Evolutionary conservation across 148 eudicot genomes (phyloP).

Genomic region (Chenopodium berlandieri): DNA sequence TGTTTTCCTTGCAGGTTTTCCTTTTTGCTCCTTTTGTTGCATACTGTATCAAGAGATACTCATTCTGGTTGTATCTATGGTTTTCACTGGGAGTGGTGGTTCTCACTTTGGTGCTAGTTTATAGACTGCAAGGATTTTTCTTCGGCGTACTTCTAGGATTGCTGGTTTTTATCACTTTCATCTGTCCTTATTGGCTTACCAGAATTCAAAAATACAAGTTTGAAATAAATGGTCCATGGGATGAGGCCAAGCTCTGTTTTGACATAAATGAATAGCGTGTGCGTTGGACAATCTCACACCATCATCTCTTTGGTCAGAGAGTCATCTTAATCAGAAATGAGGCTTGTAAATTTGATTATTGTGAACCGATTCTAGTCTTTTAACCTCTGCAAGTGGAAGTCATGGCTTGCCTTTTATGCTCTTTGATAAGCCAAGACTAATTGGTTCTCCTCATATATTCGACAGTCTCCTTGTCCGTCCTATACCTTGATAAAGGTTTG

Average conservation of each 20-base stretch:
- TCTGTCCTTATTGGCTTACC: constrained; percentile 91
- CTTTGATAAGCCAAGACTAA: neutral
- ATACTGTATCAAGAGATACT: constrained; percentile 72
- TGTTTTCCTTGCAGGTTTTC: constrained; percentile 89
- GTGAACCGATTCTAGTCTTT: neutral
- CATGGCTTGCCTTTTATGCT: neutral
- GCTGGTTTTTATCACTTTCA: constrained; percentile 64
- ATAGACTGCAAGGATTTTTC: constrained; percentile 50
- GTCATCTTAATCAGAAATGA: neutral
- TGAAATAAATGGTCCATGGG: constrained; percentile 98
- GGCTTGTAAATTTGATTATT: neutral
- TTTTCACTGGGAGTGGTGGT: constrained; percentile 65
- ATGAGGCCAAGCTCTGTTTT: constrained; percentile 93
- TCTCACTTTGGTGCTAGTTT: constrained; percentile 53
- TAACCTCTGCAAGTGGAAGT: neutral
- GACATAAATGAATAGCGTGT: constrained; percentile 49
- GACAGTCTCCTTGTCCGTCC: neutral
- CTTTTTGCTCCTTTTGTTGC: constrained; percentile 79
- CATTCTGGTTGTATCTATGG: constrained; percentile 62
- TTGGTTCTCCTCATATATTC: neutral
- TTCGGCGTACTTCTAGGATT: constrained; percentile 59
- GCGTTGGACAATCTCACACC: neutral
- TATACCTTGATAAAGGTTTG: neutral
- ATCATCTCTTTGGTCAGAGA: neutral
- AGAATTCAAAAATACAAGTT: constrained; percentile 90